Evolutionary conservation across 2,329 filamentous ascomycete species (phyloP).

Genomic region (Talaromyces verruculosus): DNA sequence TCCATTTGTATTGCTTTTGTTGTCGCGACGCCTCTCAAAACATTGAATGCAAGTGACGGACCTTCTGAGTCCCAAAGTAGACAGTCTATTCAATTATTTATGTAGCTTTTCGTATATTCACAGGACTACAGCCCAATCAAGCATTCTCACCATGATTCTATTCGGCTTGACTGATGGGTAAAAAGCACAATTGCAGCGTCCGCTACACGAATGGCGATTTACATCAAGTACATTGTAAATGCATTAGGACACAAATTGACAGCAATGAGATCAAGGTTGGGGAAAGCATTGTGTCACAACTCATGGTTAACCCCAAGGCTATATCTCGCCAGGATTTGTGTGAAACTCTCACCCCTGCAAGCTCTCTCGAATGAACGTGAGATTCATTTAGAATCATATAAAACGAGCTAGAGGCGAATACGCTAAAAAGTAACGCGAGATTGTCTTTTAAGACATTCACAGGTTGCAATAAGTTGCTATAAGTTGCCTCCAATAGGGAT

Average conservation of each 20-base stretch:
- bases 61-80: slow-evolving; percentile 4
- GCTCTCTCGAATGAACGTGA: background rate
- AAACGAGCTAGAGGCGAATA: background rate
- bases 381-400: background rate
- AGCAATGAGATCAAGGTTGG: background rate
- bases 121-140: background rate
- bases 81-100: background rate
- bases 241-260: background rate
- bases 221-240: background rate
- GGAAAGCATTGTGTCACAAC: background rate
- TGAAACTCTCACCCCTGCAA: background rate
- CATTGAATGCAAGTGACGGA: background rate
- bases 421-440: background rate
- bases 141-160: background rate
- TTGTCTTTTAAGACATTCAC: background rate
- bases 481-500: slow-evolving; percentile 1
- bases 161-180: background rate
- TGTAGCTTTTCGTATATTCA: too few relatives aligned
- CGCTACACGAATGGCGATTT: background rate
- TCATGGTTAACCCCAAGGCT: background rate
- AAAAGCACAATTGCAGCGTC: background rate
- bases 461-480: background rate
- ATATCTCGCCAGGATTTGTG: background rate
- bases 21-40: background rate
- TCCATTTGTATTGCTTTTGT: slow-evolving; percentile 9